Evolutionary conservation across 1,284 basidiomycete genomes (phyloP), one percentile per base, ranked within the genome.

Genomic region (Cutaneotrichosporon arboriforme): DNA sequence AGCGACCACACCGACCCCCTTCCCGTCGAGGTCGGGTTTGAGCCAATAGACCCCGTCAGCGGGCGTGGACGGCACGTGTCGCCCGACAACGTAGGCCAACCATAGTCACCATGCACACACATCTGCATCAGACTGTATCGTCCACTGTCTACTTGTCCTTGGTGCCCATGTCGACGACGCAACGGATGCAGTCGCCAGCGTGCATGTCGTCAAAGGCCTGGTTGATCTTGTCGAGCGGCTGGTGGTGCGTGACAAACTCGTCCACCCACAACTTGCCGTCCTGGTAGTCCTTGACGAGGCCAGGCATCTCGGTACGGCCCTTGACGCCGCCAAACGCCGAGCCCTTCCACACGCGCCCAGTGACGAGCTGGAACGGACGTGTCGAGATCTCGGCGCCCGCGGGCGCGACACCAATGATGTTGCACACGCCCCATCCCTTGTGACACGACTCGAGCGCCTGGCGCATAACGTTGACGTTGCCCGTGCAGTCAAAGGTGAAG

Each of bases 381-480:
- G 96, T 98, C 10, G 90, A 84, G 67, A 99, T 97, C 77, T 99
- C 94, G 70, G 96, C 86, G 7, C 96, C 96, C n/a, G 96, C 90
- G 37, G 90, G 88, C 7, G 90, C 90, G 38, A 94, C 90, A 62
- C 90, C 96, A 60, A 97, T 97, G 63, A 97, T 76, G 49, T 91
- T 97, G 59, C 85, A 90, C 38, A 97, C 86, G 69, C 96, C 94
- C 92, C 92, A 97, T n/a, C 92, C 92, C 75, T 98, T 98, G 78
- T 98, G 96, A 76, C 93, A 97, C 17, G 90, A 87, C 78, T 98
- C 94, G 49, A 98, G 83, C 33, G 94, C 96, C 49, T 85, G 80
- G 60, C 94, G 85, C 94, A 98, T 98, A 55, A 97, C 94, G 38
- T 89, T 77, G 14, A 92, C 90, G 70, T 96, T 97, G 38, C 94